Conservation (phyloP, 1,284 basidiomycete genomes). For the Heterobasidion annosum region DNA sequence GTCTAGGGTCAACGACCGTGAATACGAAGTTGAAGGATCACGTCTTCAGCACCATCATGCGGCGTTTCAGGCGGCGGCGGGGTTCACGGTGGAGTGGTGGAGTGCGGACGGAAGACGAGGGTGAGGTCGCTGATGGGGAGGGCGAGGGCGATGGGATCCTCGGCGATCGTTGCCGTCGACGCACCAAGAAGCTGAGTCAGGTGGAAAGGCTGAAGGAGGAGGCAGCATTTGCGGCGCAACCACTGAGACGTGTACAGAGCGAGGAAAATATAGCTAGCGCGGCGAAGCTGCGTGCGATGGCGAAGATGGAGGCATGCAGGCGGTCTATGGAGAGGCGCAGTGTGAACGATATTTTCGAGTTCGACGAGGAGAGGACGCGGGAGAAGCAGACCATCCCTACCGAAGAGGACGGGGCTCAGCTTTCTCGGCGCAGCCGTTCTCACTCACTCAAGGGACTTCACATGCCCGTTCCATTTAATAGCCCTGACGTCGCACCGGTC, state of each 20-base stretch:
- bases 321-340: slow-evolving; percentile 6
- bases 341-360: slow-evolving; percentile 32
- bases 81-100: slow-evolving; percentile 27
- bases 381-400: neutral
- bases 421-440: slow-evolving; percentile 43
- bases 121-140: slow-evolving; percentile 32
- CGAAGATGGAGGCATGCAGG: neutral
- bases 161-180: slow-evolving; percentile 16
- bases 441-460: slow-evolving; percentile 27
- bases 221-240: slow-evolving; percentile 14
- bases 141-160: slow-evolving; percentile 3
- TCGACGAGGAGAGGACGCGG: slow-evolving; percentile 27
- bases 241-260: slow-evolving; percentile 54
- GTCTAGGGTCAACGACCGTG: slow-evolving; percentile 85
- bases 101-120: slow-evolving; percentile 29
- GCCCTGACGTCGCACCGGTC: neutral
- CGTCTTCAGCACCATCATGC: slow-evolving; percentile 81
- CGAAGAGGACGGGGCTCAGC: slow-evolving; percentile 8
- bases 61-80: slow-evolving; percentile 51
- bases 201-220: slow-evolving; percentile 29
- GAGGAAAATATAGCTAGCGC: slow-evolving; percentile 37
- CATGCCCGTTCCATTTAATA: slow-evolving; percentile 2
- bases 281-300: slow-evolving; percentile 18
- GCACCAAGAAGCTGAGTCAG: slow-evolving; percentile 24
- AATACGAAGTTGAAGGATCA: slow-evolving; percentile 91